Conservation (phyloP, 495 filamentous ascomycete species). For the Letharia lupina region DNA sequence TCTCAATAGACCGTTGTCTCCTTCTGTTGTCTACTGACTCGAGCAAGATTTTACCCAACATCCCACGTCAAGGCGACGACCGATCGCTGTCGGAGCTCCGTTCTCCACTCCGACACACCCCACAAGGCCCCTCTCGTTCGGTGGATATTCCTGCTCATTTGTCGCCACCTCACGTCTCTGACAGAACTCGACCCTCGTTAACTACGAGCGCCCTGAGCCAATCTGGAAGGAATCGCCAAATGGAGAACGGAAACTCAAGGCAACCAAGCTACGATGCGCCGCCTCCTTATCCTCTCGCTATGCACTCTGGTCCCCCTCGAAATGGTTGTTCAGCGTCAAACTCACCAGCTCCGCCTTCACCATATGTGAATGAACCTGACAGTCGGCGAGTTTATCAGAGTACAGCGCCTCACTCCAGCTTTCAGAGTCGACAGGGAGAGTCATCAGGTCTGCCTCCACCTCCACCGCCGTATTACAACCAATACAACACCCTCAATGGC, state of each 20-base stretch:
- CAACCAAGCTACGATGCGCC: slow-evolving; percentile 1
- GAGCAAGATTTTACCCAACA: slow-evolving; percentile 11
- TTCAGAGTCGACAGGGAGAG: not conserved
- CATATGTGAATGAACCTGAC: slow-evolving; percentile 10
- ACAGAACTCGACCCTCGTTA: not conserved
- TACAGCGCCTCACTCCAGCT: slow-evolving; percentile 1
- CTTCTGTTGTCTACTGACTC: not conserved
- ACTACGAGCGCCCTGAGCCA: not conserved
- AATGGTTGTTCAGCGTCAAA: slow-evolving; percentile 7
- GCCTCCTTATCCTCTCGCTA: slow-evolving; percentile 2
- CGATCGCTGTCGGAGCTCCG: slow-evolving; percentile 14
- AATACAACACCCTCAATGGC: slow-evolving; percentile 8
- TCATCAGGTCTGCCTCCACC: slow-evolving; percentile 15
- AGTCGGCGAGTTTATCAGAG: slow-evolving; percentile 7
- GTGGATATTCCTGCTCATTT: slow-evolving; percentile 15
- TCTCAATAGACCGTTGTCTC: no score
- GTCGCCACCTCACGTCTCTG: slow-evolving; percentile 11
- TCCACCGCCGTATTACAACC: slow-evolving; percentile 11
- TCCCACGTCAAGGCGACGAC: slow-evolving; percentile 9
- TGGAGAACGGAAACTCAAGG: slow-evolving; percentile 4
- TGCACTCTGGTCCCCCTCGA: slow-evolving; percentile 12
- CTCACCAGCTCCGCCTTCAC: slow-evolving; percentile 10
- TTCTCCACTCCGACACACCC: slow-evolving; percentile 7
- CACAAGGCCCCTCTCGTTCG: slow-evolving; percentile 13
- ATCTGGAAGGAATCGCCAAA: slow-evolving; percentile 1